Evolutionary conservation across 495 filamentous ascomycete species (phyloP).

Genomic region (Trichoderma erinaceum): DNA sequence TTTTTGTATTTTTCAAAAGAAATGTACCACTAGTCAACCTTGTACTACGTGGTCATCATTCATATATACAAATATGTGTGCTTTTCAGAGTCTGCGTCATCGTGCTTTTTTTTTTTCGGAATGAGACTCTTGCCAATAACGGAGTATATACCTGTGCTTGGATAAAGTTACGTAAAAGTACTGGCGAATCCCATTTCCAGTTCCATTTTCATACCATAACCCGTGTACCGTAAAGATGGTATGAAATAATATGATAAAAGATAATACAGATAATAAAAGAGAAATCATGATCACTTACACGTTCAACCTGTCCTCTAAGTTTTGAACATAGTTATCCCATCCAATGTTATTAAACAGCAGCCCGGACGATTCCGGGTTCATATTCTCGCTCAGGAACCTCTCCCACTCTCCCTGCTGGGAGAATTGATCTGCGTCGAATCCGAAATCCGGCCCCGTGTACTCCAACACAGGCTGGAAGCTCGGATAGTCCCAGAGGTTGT

Average conservation of each 20-base stretch:
- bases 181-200: too few relatives aligned
- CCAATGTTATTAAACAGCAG: not conserved
- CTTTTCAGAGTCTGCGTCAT: too few relatives aligned
- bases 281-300: not conserved
- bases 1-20: not conserved
- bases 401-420: slow-evolving; percentile 5
- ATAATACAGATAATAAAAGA: not conserved
- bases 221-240: not conserved
- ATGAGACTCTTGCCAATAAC: too few relatives aligned
- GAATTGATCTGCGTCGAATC: slow-evolving; percentile 4
- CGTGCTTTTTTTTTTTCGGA: too few relatives aligned
- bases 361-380: slow-evolving; percentile 5
- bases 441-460: slow-evolving; percentile 2
- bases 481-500: slow-evolving; percentile 10
- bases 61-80: too few relatives aligned
- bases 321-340: not conserved
- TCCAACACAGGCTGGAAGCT: slow-evolving; percentile 10
- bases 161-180: too few relatives aligned
- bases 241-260: not conserved
- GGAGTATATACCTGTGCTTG: too few relatives aligned
- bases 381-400: not conserved
- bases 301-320: not conserved
- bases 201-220: not conserved
- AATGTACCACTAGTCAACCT: not conserved
- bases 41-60: not conserved